Evolutionary conservation across 2,329 filamentous ascomycete species (phyloP).

Genomic region (Cercospora sp.): DNA sequence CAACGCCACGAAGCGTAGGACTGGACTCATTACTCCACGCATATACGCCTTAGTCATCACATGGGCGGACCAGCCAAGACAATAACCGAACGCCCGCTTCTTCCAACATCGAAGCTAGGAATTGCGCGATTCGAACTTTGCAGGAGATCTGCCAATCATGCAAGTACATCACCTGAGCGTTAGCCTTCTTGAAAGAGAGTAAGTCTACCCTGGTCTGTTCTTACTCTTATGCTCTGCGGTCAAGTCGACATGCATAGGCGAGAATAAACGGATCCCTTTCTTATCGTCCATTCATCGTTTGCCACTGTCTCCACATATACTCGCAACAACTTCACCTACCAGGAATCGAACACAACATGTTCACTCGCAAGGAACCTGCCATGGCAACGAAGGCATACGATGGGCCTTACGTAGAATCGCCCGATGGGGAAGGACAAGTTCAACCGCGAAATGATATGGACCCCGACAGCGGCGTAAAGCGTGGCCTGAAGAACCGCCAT

Average conservation of each 20-base stretch:
- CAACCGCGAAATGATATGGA: constrained; percentile 42
- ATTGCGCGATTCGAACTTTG: constrained; percentile 8
- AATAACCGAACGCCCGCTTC: constrained; percentile 2
- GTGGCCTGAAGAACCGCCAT: constrained; percentile 67
- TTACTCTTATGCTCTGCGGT: background rate
- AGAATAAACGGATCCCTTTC: background rate
- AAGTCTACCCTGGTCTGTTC: background rate
- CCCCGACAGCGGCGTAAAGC: constrained; percentile 65
- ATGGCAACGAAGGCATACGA: constrained; percentile 11
- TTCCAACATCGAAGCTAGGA: constrained; percentile 7
- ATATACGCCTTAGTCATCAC: background rate
- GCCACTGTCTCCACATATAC: background rate
- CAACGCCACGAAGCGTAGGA: background rate
- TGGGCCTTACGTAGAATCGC: background rate
- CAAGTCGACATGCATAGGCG: background rate
- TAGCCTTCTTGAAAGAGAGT: background rate
- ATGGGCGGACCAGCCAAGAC: background rate
- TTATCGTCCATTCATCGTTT: background rate
- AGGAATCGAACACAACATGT: background rate
- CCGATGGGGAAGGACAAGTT: constrained; percentile 8
- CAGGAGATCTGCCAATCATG: constrained; percentile 3
- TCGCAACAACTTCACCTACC: background rate
- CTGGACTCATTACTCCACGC: background rate
- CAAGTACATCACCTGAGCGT: background rate
- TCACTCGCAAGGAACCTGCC: constrained; percentile 6